Evolutionary conservation across 73 alveolate genomes (phyloP).

Genomic region (Paramecium primaurelia): DNA sequence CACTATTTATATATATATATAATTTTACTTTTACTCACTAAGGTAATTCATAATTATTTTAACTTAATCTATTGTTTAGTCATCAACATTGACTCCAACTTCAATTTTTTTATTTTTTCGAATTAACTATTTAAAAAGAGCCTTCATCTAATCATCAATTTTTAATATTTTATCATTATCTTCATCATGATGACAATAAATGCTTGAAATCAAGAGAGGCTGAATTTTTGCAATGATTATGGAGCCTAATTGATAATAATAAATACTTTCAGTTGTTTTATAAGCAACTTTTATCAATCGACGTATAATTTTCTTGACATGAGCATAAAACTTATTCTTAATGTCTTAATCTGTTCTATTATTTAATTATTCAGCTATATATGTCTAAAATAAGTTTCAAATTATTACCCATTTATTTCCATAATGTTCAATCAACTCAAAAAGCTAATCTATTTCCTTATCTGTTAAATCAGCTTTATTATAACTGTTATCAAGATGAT

Average conservation of each 20-base stretch:
- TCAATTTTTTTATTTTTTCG: background rate
- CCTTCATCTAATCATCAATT: background rate
- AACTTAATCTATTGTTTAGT: background rate
- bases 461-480: background rate
- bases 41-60: background rate
- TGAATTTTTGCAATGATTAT: background rate
- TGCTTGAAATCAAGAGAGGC: background rate
- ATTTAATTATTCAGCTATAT: background rate
- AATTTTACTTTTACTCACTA: background rate
- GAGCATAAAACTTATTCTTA: background rate
- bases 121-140: background rate
- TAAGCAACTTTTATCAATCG: background rate
- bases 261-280: background rate
- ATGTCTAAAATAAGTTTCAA: background rate
- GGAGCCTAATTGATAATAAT: background rate
- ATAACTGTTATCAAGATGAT: background rate
- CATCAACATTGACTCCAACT: background rate
- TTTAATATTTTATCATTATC: background rate
- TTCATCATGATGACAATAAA: background rate
- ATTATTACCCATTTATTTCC: background rate
- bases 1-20: background rate
- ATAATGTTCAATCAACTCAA: background rate
- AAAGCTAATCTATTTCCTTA: background rate
- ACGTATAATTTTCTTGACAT: background rate
- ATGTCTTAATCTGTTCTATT: background rate